phyloP scores from a whole-genome alignment of 2,329 filamentous ascomycete species.

The Botrytis paeoniae region DNA sequence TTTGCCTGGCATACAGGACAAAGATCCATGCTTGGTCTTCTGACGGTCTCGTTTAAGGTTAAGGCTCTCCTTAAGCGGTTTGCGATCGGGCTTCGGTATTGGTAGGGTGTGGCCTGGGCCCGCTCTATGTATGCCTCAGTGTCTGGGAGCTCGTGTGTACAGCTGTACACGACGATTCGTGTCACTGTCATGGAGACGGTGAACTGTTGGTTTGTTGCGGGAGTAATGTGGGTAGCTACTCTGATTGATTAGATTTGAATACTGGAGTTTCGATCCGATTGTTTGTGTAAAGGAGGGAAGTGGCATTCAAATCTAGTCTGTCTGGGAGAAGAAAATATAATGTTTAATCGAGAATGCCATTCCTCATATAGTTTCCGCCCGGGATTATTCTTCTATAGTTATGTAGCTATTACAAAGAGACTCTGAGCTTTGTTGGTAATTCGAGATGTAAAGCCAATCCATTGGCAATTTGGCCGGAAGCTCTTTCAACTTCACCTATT shows the following conservation, averaged over 20 bases:
- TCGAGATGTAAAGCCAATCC: not conserved
- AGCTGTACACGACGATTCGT: not conserved
- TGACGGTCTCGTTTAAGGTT: not conserved
- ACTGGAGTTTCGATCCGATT: not conserved
- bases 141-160: not conserved
- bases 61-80: not conserved
- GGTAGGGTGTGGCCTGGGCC: not conserved
- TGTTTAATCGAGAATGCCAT: too few species aligned
- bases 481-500: not conserved
- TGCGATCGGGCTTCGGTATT: not conserved
- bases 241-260: not conserved
- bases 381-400: not conserved
- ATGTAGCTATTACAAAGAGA: not conserved
- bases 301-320: not conserved
- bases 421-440: not conserved
- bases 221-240: not conserved
- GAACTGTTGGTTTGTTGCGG: not conserved
- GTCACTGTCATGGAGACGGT: not conserved
- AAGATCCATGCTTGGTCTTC: slow-evolving; percentile 2
- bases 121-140: not conserved
- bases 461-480: not conserved
- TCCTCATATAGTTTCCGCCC: not conserved
- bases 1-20: not conserved
- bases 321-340: not conserved
- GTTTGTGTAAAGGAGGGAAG: not conserved